Conservation (phyloP, 1,284 basidiomycete genomes). For the Peniophora sp. region DNA sequence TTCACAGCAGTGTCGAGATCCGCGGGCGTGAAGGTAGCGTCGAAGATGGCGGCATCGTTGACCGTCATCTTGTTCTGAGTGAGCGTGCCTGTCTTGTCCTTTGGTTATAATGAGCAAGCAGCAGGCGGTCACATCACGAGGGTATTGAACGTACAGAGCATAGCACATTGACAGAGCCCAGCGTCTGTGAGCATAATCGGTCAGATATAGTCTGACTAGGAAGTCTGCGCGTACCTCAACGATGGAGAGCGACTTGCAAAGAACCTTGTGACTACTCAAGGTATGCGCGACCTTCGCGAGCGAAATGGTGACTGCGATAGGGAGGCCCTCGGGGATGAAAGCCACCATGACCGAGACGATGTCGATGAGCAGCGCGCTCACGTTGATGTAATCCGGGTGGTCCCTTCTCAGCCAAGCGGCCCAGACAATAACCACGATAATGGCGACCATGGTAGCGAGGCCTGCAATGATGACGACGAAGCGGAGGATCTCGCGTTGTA, state of each 20-base stretch:
- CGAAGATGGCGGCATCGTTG: slow-evolving; percentile 26
- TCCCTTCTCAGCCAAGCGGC: slow-evolving; percentile 36
- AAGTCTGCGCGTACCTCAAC: slow-evolving; percentile 26
- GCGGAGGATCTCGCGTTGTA: slow-evolving; percentile 34
- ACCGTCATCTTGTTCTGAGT: slow-evolving; percentile 43
- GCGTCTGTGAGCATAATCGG: slow-evolving; percentile 18
- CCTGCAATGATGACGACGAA: slow-evolving; percentile 35
- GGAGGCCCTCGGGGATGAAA: slow-evolving; percentile 48
- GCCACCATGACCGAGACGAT: slow-evolving; percentile 56
- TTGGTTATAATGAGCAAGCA: neutral
- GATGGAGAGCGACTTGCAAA: slow-evolving; percentile 37
- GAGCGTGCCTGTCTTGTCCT: slow-evolving; percentile 41
- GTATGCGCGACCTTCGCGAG: slow-evolving; percentile 40
- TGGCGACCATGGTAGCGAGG: slow-evolving; percentile 34
- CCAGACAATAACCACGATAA: slow-evolving; percentile 51
- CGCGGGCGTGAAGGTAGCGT: slow-evolving; percentile 26
- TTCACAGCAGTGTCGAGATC: slow-evolving; percentile 5
- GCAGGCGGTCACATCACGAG: neutral
- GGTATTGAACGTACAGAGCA: slow-evolving; percentile 22
- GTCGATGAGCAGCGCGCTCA: slow-evolving; percentile 47
- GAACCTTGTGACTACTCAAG: slow-evolving; percentile 46
- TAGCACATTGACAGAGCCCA: slow-evolving; percentile 36
- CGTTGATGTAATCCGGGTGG: slow-evolving; percentile 49
- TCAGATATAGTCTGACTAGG: too few species aligned
- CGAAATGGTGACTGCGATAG: slow-evolving; percentile 35